A percentile compares a stretch with the other conserved stretches of the same genome.
Conservation (phyloP, 768 basidiomycete species). For the Paxillus rubicundulus region DNA sequence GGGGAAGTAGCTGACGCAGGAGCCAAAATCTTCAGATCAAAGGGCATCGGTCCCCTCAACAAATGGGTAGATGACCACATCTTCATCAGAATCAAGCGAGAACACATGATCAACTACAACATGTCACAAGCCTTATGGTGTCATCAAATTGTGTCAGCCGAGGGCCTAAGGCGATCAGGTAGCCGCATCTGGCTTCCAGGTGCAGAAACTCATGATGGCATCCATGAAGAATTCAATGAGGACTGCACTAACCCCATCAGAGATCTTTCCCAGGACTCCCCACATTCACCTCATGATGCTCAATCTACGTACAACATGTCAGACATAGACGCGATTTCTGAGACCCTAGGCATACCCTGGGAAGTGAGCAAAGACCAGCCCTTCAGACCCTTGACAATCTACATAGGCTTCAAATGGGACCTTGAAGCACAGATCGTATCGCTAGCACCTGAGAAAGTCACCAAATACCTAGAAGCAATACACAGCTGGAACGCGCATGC, state of each 20-base stretch:
- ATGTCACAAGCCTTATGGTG: no score
- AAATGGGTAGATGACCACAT: no score
- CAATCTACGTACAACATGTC: constrained; percentile 19
- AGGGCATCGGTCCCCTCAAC: no score
- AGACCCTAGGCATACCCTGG: constrained; percentile 31
- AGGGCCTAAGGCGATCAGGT: no score
- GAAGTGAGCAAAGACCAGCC: constrained; percentile 25
- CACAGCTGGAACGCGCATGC: constrained; percentile 18
- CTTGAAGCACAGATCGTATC: constrained; percentile 19
- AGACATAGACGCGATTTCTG: constrained; percentile 39
- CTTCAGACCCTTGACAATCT: constrained; percentile 22
- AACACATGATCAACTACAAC: no score
- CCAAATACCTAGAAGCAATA: constrained; percentile 30
- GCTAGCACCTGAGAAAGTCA: constrained; percentile 21
- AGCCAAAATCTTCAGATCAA: no score
- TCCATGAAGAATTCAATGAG: constrained; percentile 32
- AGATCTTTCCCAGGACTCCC: constrained; percentile 22
- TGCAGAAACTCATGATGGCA: no score
- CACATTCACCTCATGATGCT: constrained; percentile 18
- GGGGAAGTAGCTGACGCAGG: no score
- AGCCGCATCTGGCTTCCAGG: no score
- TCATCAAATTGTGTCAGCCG: no score
- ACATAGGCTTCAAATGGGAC: constrained; percentile 35
- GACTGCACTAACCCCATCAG: constrained; percentile 20
- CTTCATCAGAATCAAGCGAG: no score